Percentiles rank a stretch among this genome's conserved stretches.
phyloP scores from a whole-genome alignment of 2,329 filamentous ascomycete genomes.

The Colletotrichum cereale region DNA sequence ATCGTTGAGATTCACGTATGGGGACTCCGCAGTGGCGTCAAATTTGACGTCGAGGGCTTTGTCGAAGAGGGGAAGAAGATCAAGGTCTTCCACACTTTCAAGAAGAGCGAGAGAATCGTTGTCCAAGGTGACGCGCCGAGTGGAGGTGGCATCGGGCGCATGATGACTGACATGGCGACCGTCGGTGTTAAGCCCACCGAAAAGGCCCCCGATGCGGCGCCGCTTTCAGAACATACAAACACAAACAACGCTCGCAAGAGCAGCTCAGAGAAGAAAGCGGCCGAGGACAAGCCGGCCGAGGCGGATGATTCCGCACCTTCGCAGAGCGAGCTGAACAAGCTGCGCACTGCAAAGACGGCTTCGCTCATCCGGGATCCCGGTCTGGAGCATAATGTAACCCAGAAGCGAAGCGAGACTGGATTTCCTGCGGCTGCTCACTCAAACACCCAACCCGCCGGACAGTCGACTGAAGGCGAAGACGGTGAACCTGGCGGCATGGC shows the following conservation, averaged over 20 bases:
- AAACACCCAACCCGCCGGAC: conserved; percentile 23
- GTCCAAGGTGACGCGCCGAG: conserved; percentile 70
- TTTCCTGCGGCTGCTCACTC: conserved; percentile 9
- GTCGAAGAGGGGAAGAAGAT: conserved; percentile 91
- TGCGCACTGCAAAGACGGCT: conserved; percentile 46
- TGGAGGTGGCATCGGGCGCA: conserved; percentile 61
- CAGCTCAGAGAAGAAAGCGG: conserved; percentile 29
- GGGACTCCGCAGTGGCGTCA: conserved; percentile 89
- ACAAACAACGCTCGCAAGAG: conserved; percentile 38
- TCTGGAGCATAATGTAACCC: neutral
- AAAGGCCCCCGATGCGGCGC: conserved; percentile 54
- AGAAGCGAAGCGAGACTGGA: conserved; percentile 32
- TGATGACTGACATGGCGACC: conserved; percentile 67
- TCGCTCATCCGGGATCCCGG: conserved; percentile 48
- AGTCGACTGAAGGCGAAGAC: conserved; percentile 8
- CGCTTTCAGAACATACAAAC: conserved; percentile 47
- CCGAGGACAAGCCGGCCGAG: conserved; percentile 14
- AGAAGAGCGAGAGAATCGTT: conserved; percentile 76
- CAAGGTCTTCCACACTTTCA: conserved; percentile 85
- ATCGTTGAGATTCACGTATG: conserved; percentile 90
- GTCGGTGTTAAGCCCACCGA: conserved; percentile 49
- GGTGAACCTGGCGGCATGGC: conserved; percentile 73
- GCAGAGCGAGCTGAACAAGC: conserved; percentile 41
- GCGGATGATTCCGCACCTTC: conserved; percentile 24
- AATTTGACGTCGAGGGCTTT: conserved; percentile 86